phyloP scores from a whole-genome alignment of 2,329 filamentous ascomycete genomes.

The Teratosphaeria epicoccoides region DNA sequence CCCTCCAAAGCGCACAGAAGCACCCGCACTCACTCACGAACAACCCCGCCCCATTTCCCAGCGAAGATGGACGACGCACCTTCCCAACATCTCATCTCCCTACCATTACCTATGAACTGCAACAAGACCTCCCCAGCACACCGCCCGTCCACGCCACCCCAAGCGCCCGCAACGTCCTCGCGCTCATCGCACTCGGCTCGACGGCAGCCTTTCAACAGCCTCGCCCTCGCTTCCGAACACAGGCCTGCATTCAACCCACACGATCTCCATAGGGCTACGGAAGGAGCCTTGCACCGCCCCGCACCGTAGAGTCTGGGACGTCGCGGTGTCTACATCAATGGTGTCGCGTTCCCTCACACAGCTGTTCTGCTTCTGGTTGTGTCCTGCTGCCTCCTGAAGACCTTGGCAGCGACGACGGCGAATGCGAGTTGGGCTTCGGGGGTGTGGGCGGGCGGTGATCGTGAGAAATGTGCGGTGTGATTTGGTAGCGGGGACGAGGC shows the following conservation, averaged over 20 bases:
- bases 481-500: conserved; percentile 16
- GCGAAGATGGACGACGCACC: background rate
- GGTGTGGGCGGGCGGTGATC: conserved; percentile 21
- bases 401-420: conserved; percentile 15
- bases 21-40: no score
- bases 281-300: conserved; percentile 11
- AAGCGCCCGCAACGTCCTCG: conserved; percentile 18
- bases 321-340: conserved; percentile 12
- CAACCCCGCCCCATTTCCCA: no score
- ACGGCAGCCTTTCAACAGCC: conserved; percentile 23
- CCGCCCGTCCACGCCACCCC: conserved; percentile 22
- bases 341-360: conserved; percentile 15
- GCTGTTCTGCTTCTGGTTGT: conserved; percentile 23
- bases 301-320: conserved; percentile 15
- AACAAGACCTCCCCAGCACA: conserved; percentile 19
- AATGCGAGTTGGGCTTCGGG: conserved; percentile 23
- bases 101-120: no score
- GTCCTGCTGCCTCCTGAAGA: conserved; percentile 22
- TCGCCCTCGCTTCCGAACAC: conserved; percentile 24
- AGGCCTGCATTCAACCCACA: conserved; percentile 25
- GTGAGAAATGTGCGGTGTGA: conserved; percentile 19
- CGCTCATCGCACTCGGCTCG: conserved; percentile 25
- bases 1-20: no score
- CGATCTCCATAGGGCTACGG: conserved; percentile 19
- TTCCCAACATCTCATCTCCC: conserved; percentile 1